phyloP scores from a whole-genome alignment of 179 eudicot genomes.

The Spinacia oleracea region DNA sequence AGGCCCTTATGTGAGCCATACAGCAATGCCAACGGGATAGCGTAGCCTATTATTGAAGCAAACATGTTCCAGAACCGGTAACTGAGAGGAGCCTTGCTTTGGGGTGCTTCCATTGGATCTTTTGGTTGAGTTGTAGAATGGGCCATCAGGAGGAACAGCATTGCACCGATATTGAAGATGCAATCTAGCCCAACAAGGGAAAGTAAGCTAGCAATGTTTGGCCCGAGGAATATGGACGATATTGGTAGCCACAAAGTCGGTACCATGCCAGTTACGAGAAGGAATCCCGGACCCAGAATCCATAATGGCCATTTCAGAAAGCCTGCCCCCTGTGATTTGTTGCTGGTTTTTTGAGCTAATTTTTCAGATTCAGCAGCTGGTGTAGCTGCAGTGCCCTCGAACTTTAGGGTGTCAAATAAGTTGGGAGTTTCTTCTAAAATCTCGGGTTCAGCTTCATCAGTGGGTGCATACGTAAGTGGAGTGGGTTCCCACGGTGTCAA shows the following conservation, averaged over 20 bases:
- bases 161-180: slow-evolving; percentile 84
- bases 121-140: slow-evolving; percentile 74
- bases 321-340: slow-evolving; percentile 33
- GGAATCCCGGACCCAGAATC: slow-evolving; percentile 83
- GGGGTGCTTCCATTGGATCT: slow-evolving; percentile 36
- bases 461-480: slow-evolving; percentile 56
- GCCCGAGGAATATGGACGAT: slow-evolving; percentile 82
- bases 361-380: slow-evolving; percentile 34
- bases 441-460: slow-evolving; percentile 47
- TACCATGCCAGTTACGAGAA: slow-evolving; percentile 83
- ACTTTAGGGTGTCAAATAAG: slow-evolving; percentile 58
- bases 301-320: slow-evolving; percentile 80
- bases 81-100: slow-evolving; percentile 61
- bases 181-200: slow-evolving; percentile 85
- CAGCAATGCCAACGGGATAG: slow-evolving; percentile 56
- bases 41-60: slow-evolving; percentile 58
- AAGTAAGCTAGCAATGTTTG: slow-evolving; percentile 86
- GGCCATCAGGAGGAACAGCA: slow-evolving; percentile 89
- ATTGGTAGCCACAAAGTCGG: slow-evolving; percentile 93
- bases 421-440: slow-evolving; percentile 41
- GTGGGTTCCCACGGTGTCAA: slow-evolving; percentile 73
- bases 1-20: slow-evolving; percentile 63
- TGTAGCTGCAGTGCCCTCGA: slow-evolving; percentile 38
- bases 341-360: slow-evolving; percentile 27
- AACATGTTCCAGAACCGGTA: slow-evolving; percentile 83